Percentiles rank a stretch among this genome's conserved stretches.
These are phyloP conservation scores for Cadophora sp. DNA, from an alignment of 2,329 filamentous ascomycete genomes.

Conservation along the genomic window DNA sequence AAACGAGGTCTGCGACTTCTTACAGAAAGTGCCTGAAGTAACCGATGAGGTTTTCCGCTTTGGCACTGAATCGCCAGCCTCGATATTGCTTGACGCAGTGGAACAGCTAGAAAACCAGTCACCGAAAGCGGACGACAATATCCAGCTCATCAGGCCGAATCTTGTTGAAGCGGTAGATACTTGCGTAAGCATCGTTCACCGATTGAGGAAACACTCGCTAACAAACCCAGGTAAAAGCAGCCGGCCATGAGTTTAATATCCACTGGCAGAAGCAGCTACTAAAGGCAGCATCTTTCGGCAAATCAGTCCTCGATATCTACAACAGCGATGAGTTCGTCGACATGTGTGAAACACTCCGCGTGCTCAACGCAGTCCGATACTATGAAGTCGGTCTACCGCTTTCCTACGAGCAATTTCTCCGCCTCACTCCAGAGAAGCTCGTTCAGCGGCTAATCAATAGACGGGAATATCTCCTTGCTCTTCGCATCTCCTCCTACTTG, in stretches of 20 bases:
- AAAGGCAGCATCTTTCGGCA: conserved; percentile 97
- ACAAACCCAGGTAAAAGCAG: conserved; percentile 69
- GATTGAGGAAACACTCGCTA: conserved; percentile 28
- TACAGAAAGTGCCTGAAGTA: conserved; percentile 90
- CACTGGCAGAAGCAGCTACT: conserved; percentile 95
- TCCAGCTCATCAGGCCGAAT: conserved; percentile 87
- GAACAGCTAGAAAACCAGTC: conserved; percentile 92
- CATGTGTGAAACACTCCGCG: conserved; percentile 92
- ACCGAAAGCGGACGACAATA: conserved; percentile 96
- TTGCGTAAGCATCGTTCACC: conserved; percentile 60
- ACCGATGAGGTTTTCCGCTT: conserved; percentile 90
- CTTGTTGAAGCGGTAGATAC: conserved; percentile 92
- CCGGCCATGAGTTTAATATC: conserved; percentile 87
- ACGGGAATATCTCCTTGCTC: conserved; percentile 87
- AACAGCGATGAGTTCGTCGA: conserved; percentile 99
- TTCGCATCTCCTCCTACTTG: conserved; percentile 87
- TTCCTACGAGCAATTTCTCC: conserved; percentile 92
- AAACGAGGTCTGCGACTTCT: conserved; percentile 93
- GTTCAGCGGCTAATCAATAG: conserved; percentile 85
- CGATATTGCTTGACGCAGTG: conserved; percentile 91
- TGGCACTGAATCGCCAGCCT: conserved; percentile 86
- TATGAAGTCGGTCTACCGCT: conserved; percentile 90
- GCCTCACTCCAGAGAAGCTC: conserved; percentile 88
- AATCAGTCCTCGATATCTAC: conserved; percentile 95
- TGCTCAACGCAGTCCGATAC: conserved; percentile 90